phyloP scores from a whole-genome alignment of 805 yeast species.

The Vanderwaltozyma tropicalis region DNA sequence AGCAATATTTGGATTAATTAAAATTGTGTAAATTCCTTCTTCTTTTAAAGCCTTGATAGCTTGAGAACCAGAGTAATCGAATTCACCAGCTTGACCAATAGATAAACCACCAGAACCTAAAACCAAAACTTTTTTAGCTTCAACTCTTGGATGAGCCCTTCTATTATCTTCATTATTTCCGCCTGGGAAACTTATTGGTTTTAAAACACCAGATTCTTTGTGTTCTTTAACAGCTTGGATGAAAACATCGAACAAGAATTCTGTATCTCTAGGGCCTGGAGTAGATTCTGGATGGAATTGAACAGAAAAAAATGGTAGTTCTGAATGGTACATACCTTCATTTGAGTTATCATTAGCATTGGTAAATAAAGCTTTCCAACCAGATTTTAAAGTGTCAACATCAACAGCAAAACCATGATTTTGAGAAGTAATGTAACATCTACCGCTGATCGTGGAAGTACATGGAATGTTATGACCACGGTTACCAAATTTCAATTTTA shows the following conservation, averaged over 20 bases:
- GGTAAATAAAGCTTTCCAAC: constrained; percentile 91
- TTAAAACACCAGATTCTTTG: constrained; percentile 43
- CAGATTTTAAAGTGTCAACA: constrained; percentile 53
- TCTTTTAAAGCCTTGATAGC: constrained; percentile 97
- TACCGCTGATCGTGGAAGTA: constrained; percentile 78
- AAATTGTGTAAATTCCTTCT: constrained; percentile 92
- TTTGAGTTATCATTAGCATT: constrained; percentile 96
- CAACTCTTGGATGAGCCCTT: constrained; percentile 64
- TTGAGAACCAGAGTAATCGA: constrained; percentile 97
- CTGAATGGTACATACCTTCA: constrained; percentile 91
- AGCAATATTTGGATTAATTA: constrained; percentile 96
- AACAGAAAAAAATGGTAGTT: constrained; percentile 88
- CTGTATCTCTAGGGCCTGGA: constrained; percentile 99
- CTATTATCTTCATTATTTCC: constrained; percentile 66
- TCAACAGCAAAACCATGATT: constrained; percentile 99
- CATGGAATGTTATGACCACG: constrained; percentile 98
- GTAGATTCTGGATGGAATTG: constrained; percentile 99
- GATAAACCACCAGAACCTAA: constrained; percentile 97
- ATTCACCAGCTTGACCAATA: constrained; percentile 99
- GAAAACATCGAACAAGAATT: constrained; percentile 89
- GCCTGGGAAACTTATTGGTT: constrained; percentile 85
- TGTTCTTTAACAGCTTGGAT: constrained; percentile 66
- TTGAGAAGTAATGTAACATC: constrained; percentile 97
- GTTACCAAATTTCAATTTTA: constrained; percentile 93
- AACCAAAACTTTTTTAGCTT: constrained; percentile 84